Percentiles rank a stretch among this genome's conserved stretches.
Conservation (phyloP, 179 eudicot species). For the Gypsophila paniculata region DNA sequence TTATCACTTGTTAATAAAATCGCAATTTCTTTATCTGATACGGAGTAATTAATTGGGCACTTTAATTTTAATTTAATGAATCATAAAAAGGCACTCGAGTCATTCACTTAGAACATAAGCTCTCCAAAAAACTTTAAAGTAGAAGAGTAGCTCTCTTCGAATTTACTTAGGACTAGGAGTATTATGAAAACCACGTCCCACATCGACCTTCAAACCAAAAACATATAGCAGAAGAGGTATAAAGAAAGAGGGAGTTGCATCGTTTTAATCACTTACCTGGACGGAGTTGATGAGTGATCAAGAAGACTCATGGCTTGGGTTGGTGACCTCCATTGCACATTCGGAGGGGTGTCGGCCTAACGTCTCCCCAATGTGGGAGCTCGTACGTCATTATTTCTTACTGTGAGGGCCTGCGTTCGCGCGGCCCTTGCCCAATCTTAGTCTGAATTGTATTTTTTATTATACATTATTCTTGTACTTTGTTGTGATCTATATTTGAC, state of each 20-base stretch:
- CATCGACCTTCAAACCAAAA: background rate
- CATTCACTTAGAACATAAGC: background rate
- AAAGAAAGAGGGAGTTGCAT: background rate
- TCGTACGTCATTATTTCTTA: constrained; percentile 44
- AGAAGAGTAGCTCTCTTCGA: too few species aligned
- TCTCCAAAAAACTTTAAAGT: too few species aligned
- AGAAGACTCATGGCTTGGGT: constrained; percentile 26
- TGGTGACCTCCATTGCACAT: constrained; percentile 29
- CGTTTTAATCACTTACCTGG: constrained; percentile 24
- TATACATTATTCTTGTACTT: too few species aligned
- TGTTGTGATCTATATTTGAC: too few species aligned
- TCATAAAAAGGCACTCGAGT: background rate
- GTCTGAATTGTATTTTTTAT: too few species aligned
- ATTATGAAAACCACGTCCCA: background rate
- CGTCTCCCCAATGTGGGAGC: constrained; percentile 34
- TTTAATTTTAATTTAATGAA: too few species aligned
- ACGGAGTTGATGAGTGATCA: constrained; percentile 28
- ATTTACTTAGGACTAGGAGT: background rate
- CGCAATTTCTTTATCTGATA: too few species aligned
- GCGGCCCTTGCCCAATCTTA: constrained; percentile 13
- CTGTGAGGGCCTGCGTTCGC: constrained; percentile 52
- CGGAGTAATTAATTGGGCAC: too few species aligned
- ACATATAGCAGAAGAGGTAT: background rate
- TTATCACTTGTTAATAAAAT: too few species aligned
- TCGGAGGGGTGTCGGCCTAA: constrained; percentile 21